Base-by-base conservation (phyloP, 768 basidiomycete genomes). In the Serendipita vermifera region DNA sequence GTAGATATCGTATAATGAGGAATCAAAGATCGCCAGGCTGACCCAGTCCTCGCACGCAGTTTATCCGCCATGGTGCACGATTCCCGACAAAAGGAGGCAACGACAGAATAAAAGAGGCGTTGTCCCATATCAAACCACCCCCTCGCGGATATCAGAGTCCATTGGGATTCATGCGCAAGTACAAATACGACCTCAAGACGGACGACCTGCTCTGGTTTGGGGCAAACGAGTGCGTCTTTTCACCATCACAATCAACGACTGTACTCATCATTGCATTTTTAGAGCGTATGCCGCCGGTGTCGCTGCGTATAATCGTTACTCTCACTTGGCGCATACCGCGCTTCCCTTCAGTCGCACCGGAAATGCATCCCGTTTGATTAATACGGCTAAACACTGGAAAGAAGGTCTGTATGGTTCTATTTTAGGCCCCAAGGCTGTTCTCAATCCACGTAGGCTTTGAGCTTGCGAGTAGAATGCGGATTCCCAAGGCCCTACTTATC, bases 21-120 rank as follows among this genome's bases (percentile, higher is more conserved):
- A n/a, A n/a, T n/a, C n/a, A n/a, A n/a, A n/a, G n/a, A n/a, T n/a
- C n/a, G n/a, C n/a, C n/a, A n/a, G n/a, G n/a, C n/a, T n/a, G n/a
- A n/a, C n/a, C n/a, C n/a, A n/a, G n/a, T n/a, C n/a, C n/a, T n/a
- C n/a, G n/a, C n/a, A n/a, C n/a, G n/a, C 27, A 89, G 87, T 70
- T 92, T 6, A 83, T 89, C 68, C 74, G 88, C 9, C 88, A 92
- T 63, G 87, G 87, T 2, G 79, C 85, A 1, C 78, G 88, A 31
- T 89, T 74, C 62, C 88, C 88, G 0, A 89, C 87, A 0, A 60
- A 64, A 0, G 71, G 73, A 1, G 73, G 77, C 9, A 65, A 73
- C 1, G 60, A 62, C 7, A 56, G 59, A 27, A 84, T 85, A 6
- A 59, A 66, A 15, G 58, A 63, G 3, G 74, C 82, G 0, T 62